A percentile compares a stretch with the other conserved stretches of the same genome.
phyloP scores from a whole-genome alignment of 352 stramenopile species.

The Albugo candida region DNA sequence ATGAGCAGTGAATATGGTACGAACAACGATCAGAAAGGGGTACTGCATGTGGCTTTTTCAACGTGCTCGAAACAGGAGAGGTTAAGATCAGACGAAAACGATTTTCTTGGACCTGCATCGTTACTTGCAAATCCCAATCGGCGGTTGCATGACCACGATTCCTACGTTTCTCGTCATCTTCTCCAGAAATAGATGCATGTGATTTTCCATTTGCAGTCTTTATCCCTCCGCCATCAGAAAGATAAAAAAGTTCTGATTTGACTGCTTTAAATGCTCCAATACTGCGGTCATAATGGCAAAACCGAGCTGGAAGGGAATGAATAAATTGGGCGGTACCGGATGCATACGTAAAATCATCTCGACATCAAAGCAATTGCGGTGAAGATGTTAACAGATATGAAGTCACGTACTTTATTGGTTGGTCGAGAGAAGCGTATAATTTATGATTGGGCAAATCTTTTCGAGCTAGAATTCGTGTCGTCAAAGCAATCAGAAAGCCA shows the following conservation, averaged over 20 bases:
- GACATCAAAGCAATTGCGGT: conserved; percentile 16
- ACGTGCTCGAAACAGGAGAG: no score
- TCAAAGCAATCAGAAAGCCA: background rate
- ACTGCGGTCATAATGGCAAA: conserved; percentile 54
- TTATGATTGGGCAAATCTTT: conserved; percentile 52
- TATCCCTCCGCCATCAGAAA: conserved; percentile 3
- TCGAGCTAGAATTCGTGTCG: conserved; percentile 10
- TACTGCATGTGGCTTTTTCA: conserved; percentile 17
- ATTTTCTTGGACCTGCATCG: background rate
- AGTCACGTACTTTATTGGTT: conserved; percentile 42
- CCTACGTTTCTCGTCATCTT: background rate
- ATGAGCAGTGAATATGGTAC: conserved; percentile 67
- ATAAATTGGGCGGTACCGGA: conserved; percentile 60
- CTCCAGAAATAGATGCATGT: background rate
- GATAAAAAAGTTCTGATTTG: conserved; percentile 21
- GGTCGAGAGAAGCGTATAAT: conserved; percentile 60
- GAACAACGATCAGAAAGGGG: conserved; percentile 37
- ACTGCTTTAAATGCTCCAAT: conserved; percentile 23
- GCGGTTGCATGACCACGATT: background rate
- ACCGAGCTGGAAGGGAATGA: conserved; percentile 72
- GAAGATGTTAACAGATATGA: conserved; percentile 44
- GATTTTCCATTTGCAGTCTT: background rate
- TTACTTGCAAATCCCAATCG: background rate
- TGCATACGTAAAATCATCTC: conserved; percentile 35
- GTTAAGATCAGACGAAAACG: no score